Base-by-base conservation (phyloP, 1,284 basidiomycete genomes). In the Ganoderma resinaceum region DNA sequence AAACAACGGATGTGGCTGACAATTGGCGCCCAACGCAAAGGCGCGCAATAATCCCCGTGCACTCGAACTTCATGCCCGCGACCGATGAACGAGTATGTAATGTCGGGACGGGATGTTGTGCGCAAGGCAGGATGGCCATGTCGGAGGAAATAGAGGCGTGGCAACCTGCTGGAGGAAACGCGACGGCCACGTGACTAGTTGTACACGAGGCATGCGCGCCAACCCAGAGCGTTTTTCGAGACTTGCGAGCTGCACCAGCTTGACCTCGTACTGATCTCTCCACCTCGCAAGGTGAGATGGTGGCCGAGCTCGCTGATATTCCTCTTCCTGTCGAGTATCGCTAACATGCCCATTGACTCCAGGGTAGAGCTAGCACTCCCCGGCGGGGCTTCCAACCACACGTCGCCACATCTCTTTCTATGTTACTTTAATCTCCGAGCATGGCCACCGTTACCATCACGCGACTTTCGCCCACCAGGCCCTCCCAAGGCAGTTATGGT, bases 361-460 rank as follows among this genome's bases (percentile, higher is more conserved):
- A 55, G 52, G 52, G 31, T 55, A 55, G 26, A 29, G 29, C 29
- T 33, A 55, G 18, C 29, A 26, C 26, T 29, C 31, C 29, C 29
- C 14, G 52, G 52, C 52, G 52, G 52, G 26, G 26, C 29, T 8
- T 55, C 29, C 52, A 16, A 55, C 12, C 52, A 31, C 52, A 53
- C 26, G 16, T 55, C 55, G 33, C 33, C 55, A 35, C 55, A 57
- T 33, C 55, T 57, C 55, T 12, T 52, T 58, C 20, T 37, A 58
- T 37, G 55, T 35, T 58, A 58, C 55, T 35, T 58, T 58, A 33
- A 58, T 58, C 37, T n/a, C 55, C 33, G 33, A 58, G 16, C 33
- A 58, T 58, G 55, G 55, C 55, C 55, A 58, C 55, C 55, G 55
- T 35, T 12, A 58, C 55, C 20, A 58, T 58, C 33, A 58, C 33